phyloP scores from a whole-genome alignment of 805 yeast genomes.

The Teunomyces barrocoloradensis region DNA sequence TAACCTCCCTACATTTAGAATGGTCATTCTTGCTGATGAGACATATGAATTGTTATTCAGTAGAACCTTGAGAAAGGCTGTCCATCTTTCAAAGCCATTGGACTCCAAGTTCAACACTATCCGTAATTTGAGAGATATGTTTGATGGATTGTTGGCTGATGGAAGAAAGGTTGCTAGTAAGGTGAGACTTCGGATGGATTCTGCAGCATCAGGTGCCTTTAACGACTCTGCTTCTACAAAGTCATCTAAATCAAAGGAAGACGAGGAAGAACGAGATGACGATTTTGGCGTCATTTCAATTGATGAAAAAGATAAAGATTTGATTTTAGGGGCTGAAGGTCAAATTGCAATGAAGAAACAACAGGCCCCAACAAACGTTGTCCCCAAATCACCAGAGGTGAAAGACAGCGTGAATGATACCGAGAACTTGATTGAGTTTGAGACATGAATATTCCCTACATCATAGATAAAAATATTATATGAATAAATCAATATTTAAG shows the following conservation, averaged over 20 bases:
- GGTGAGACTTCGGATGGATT: constrained; percentile 84
- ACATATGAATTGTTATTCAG: constrained; percentile 85
- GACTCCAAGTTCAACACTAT: constrained; percentile 46
- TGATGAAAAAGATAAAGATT: constrained; percentile 45
- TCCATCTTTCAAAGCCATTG: constrained; percentile 60
- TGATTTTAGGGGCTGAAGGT: constrained; percentile 49
- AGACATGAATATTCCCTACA: constrained; percentile 19
- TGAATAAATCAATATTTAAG: constrained; percentile 1
- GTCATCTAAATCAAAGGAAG: constrained; percentile 23
- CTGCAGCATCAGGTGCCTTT: constrained; percentile 30
- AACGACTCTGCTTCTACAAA: constrained; percentile 24
- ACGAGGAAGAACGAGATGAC: constrained; percentile 51
- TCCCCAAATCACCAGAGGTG: not conserved
- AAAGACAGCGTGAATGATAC: constrained; percentile 8
- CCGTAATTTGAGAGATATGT: constrained; percentile 75
- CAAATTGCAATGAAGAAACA: constrained; percentile 24
- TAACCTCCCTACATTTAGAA: constrained; percentile 84
- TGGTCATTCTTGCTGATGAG: constrained; percentile 93
- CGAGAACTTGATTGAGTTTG: constrained; percentile 45
- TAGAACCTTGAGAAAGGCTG: constrained; percentile 60
- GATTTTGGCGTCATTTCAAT: constrained; percentile 41
- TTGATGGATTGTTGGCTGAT: constrained; percentile 87
- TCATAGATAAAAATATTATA: not conserved
- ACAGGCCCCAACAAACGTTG: constrained; percentile 2
- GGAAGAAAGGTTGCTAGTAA: constrained; percentile 89